These are phyloP conservation scores for Beauveria bassiana DNA, from an alignment of 2,329 filamentous ascomycete genomes.

Conservation along the genomic window DNA sequence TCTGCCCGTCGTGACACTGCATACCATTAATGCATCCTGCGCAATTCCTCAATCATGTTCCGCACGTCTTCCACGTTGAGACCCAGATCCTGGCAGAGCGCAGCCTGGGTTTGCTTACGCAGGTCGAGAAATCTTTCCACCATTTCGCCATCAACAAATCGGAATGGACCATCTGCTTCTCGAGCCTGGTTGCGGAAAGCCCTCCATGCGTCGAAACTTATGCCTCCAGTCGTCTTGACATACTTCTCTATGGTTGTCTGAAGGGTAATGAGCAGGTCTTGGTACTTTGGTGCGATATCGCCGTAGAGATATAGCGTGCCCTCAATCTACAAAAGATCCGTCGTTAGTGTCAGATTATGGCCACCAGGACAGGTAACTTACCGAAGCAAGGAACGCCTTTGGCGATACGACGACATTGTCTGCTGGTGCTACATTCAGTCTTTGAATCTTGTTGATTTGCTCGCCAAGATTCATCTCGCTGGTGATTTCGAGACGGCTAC, in stretches of 20 bases:
- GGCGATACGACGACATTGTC: conserved; percentile 65
- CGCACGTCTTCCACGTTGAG: conserved; percentile 56
- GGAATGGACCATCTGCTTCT: conserved; percentile 68
- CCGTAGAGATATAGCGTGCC: conserved; percentile 88
- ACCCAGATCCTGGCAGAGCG: conserved; percentile 47
- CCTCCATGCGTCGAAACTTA: conserved; percentile 74
- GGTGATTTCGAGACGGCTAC: conserved; percentile 60
- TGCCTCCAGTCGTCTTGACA: conserved; percentile 61
- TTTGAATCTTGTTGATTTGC: conserved; percentile 82
- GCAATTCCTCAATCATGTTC: conserved; percentile 54
- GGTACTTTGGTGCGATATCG: conserved; percentile 61
- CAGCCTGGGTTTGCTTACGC: conserved; percentile 47
- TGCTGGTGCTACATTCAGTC: conserved; percentile 59
- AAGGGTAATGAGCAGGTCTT: conserved; percentile 75
- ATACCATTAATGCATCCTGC: conserved; percentile 47
- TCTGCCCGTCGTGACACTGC: background rate
- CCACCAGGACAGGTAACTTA: conserved; percentile 36
- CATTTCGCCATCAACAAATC: conserved; percentile 89
- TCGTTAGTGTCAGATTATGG: conserved; percentile 15
- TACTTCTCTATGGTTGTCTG: conserved; percentile 62
- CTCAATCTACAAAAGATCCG: conserved; percentile 54
- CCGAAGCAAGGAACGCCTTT: conserved; percentile 81
- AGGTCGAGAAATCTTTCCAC: conserved; percentile 77
- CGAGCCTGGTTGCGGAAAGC: conserved; percentile 68
- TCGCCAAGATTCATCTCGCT: conserved; percentile 84